phyloP scores from a whole-genome alignment of 2,329 filamentous ascomycete genomes.

The Cercospora zeae-maydis region DNA sequence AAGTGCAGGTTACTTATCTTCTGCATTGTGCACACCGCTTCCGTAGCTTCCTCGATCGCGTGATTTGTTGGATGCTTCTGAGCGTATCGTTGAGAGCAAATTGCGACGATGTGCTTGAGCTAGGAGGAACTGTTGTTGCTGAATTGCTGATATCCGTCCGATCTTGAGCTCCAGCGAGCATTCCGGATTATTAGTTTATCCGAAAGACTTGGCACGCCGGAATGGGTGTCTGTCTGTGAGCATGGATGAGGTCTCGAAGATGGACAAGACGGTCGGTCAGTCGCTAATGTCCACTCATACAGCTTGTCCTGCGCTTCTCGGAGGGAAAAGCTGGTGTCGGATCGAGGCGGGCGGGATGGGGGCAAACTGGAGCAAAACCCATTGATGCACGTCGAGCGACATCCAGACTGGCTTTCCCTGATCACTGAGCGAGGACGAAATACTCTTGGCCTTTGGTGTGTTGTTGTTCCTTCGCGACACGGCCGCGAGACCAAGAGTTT shows the following conservation, averaged over 20 bases:
- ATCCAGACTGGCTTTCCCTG: neutral
- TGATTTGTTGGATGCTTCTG: slow-evolving; percentile 16
- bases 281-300: neutral
- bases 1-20: slow-evolving; percentile 20
- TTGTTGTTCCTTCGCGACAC: neutral
- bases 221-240: neutral
- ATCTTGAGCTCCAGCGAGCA: slow-evolving; percentile 1
- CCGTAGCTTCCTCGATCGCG: slow-evolving; percentile 20
- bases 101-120: slow-evolving; percentile 24
- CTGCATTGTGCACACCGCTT: slow-evolving; percentile 15
- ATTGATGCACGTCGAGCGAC: neutral
- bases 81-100: slow-evolving; percentile 20
- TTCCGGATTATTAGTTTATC: slow-evolving; percentile 11
- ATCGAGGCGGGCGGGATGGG: neutral
- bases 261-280: neutral
- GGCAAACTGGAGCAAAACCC: neutral
- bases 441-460: neutral
- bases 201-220: slow-evolving; percentile 1
- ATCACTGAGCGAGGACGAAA: neutral
- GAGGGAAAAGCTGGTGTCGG: neutral
- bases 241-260: neutral
- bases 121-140: slow-evolving; percentile 23
- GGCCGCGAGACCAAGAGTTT: neutral
- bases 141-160: slow-evolving; percentile 12
- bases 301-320: neutral